Evolutionary conservation across 495 filamentous ascomycete species (phyloP).

Genomic region (Tuber magnatum): DNA sequence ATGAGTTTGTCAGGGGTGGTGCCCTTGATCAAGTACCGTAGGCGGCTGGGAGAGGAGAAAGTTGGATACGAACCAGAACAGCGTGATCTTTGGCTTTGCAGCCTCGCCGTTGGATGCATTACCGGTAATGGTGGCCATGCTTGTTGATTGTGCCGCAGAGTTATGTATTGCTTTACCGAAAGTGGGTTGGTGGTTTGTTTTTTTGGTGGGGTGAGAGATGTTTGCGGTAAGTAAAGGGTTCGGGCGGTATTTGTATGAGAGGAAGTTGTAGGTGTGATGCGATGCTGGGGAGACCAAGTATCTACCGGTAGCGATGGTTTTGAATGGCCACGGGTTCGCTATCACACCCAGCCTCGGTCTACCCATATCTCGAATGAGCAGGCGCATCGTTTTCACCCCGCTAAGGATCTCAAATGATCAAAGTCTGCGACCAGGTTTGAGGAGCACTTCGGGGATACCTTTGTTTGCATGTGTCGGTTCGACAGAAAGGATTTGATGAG

Average conservation of each 20-base stretch:
- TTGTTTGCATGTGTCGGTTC: neutral
- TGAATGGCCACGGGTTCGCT: neutral
- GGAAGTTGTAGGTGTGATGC: neutral
- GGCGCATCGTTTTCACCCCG: neutral
- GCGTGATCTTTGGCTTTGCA: conserved; percentile 57
- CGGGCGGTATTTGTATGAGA: neutral
- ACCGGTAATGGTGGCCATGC: neutral
- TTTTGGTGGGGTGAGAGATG: neutral
- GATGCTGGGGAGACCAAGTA: neutral
- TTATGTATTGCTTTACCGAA: neutral
- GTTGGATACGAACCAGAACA: conserved; percentile 58
- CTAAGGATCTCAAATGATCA: too few relatives aligned
- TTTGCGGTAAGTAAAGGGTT: neutral
- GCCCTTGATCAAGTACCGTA: neutral
- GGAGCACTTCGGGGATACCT: neutral
- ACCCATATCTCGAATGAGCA: neutral
- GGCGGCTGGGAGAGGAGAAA: neutral
- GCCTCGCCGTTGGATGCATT: neutral
- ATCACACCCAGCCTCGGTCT: neutral
- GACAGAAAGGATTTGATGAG: neutral
- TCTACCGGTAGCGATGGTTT: neutral
- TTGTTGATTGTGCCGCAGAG: neutral
- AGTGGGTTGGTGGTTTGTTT: neutral
- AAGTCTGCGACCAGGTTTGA: neutral
- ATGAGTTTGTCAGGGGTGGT: conserved; percentile 6